Evolutionary conservation across 164 flowering plant species (phyloP).

Genomic region (Brasenia schreberi): DNA sequence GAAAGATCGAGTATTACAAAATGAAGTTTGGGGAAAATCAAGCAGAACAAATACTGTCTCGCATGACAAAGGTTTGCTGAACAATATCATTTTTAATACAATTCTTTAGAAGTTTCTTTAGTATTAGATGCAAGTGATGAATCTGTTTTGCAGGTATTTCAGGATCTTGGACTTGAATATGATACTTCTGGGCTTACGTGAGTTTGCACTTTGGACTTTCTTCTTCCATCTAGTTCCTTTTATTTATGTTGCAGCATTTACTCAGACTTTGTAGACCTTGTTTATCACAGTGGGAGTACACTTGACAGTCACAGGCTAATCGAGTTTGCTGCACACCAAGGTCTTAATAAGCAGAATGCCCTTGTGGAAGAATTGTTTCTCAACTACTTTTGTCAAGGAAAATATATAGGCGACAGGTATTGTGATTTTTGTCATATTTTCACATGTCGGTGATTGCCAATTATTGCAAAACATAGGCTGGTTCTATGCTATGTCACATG

Average conservation of each 20-base stretch:
- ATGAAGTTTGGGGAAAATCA: conserved; percentile 53
- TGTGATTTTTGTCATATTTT: conserved; percentile 1
- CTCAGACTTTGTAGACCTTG: neutral
- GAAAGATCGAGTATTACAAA: conserved; percentile 40
- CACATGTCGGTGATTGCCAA: neutral
- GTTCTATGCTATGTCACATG: no score
- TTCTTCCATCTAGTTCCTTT: neutral
- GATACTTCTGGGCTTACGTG: conserved; percentile 70
- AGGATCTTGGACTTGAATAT: conserved; percentile 50
- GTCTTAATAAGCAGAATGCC: conserved; percentile 65
- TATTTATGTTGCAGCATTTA: neutral
- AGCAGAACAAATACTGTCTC: conserved; percentile 27
- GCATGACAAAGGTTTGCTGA: conserved; percentile 61
- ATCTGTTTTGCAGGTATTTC: conserved; percentile 43
- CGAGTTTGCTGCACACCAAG: conserved; percentile 59
- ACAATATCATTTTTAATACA: neutral
- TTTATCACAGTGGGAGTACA: conserved; percentile 63
- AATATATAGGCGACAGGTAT: conserved; percentile 71
- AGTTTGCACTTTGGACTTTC: conserved; percentile 12
- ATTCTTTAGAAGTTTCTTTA: neutral
- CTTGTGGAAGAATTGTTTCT: conserved; percentile 70
- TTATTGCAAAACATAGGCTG: no score
- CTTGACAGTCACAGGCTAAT: conserved; percentile 87
- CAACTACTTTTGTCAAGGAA: conserved; percentile 80
- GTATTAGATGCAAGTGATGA: neutral